A percentile compares a stretch with the other conserved stretches of the same genome.
These are phyloP conservation scores for Echinochloa phyllopogon DNA, from an alignment of 176 grass and related monocot genomes.

Conservation along the genomic window DNA sequence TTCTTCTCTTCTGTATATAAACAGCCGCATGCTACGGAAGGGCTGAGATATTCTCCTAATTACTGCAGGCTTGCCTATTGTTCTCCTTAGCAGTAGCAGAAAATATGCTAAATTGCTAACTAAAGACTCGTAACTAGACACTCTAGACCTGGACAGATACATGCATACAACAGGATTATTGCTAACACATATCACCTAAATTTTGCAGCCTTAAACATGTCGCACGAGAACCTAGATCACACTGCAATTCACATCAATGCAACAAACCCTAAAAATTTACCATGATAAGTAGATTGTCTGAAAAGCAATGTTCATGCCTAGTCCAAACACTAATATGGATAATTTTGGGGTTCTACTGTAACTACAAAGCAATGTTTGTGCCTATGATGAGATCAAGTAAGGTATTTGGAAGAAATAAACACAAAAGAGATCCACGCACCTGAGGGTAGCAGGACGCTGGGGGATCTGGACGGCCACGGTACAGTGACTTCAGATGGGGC, in stretches of 20 bases:
- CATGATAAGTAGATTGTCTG: neutral
- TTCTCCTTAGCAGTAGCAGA: too few relatives aligned
- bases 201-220: neutral
- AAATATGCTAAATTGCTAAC: too few relatives aligned
- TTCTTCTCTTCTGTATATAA: too few relatives aligned
- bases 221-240: neutral
- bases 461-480: neutral
- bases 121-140: too few relatives aligned
- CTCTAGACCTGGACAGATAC: too few relatives aligned
- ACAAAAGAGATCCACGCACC: slow-evolving; percentile 1
- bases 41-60: too few relatives aligned
- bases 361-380: too few relatives aligned
- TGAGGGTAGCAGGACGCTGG: neutral
- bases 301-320: neutral
- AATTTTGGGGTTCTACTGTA: neutral
- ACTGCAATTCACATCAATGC: neutral
- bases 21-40: too few relatives aligned
- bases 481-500: neutral
- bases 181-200: neutral
- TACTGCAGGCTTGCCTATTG: too few relatives aligned
- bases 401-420: neutral
- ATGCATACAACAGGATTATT: too few relatives aligned
- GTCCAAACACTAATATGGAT: neutral
- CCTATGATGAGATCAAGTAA: neutral
- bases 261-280: neutral